phyloP scores from a whole-genome alignment of 2,329 filamentous ascomycete species.

The Alternaria triticimaculans region DNA sequence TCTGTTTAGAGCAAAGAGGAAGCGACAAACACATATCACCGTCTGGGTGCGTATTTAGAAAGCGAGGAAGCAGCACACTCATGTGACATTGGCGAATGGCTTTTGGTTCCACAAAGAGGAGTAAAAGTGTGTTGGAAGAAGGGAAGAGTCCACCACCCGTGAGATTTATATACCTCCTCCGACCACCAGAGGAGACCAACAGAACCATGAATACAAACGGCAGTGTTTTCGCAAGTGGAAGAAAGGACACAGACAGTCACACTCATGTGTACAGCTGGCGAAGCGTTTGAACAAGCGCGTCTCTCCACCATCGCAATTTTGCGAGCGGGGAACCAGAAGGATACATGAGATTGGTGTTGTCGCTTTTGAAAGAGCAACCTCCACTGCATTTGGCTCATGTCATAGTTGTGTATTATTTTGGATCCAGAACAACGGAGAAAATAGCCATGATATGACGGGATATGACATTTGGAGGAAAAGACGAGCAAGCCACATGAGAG shows the following conservation, averaged over 20 bases:
- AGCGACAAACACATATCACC: background rate
- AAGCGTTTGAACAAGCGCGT: background rate
- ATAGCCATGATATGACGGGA: background rate
- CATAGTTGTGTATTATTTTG: fast-evolving
- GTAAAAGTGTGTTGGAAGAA: background rate
- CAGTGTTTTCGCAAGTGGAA: background rate
- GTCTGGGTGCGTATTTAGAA: fast-evolving
- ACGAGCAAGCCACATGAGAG: background rate
- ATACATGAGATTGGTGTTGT: fast-evolving
- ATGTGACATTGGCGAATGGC: too few relatives aligned
- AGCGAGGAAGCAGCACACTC: background rate
- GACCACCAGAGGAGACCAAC: background rate
- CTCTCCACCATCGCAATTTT: background rate
- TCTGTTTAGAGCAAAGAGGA: too few relatives aligned
- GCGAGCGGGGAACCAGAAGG: background rate
- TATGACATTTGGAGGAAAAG: background rate
- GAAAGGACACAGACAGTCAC: background rate
- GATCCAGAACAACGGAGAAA: background rate
- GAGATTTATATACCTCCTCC: background rate
- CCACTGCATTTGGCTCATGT: background rate
- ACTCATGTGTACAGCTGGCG: background rate
- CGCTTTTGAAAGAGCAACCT: background rate
- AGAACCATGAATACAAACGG: background rate
- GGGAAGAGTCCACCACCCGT: background rate
- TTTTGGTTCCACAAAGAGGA: background rate